Percentiles rank a stretch among this genome's conserved stretches.
These are phyloP conservation scores for Ensete ventricosum DNA, from an alignment of 176 grass and related monocot species.

Conservation along the genomic window DNA sequence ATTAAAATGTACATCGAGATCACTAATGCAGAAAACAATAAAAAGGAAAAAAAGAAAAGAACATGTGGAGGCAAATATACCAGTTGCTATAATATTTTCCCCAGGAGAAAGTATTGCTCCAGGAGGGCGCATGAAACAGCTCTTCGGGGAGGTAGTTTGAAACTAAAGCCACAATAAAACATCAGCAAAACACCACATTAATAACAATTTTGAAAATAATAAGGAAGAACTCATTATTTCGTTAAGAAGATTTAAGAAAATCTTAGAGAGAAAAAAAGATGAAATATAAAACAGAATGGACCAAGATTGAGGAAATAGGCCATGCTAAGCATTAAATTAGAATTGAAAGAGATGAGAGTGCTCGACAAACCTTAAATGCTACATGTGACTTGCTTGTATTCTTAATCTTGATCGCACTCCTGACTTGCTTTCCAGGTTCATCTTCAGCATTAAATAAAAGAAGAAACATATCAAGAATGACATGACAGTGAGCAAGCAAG, in stretches of 20 bases:
- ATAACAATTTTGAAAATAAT: too few relatives aligned
- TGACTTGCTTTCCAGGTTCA: constrained; percentile 95
- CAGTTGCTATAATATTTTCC: constrained; percentile 88
- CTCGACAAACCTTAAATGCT: constrained; percentile 80
- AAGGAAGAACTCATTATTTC: too few relatives aligned
- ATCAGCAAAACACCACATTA: neutral
- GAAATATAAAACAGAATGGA: neutral
- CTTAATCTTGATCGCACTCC: constrained; percentile 88
- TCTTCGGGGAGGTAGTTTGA: constrained; percentile 97
- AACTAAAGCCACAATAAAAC: constrained; percentile 44
- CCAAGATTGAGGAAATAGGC: neutral
- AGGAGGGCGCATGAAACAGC: constrained; percentile 97
- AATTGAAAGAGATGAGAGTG: constrained; percentile 15
- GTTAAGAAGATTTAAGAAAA: too few relatives aligned
- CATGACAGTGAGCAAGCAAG: neutral
- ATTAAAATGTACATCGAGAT: neutral
- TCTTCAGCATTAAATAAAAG: constrained; percentile 40
- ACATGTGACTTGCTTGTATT: constrained; percentile 91
- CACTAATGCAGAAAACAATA: neutral
- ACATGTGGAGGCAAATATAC: constrained; percentile 24
- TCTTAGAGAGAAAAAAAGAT: too few relatives aligned
- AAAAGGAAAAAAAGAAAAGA: constrained; percentile 14
- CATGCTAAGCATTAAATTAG: neutral
- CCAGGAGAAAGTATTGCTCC: constrained; percentile 94
- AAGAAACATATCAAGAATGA: neutral